phyloP scores from a whole-genome alignment of 257 asterid genomes.

The Nicotiana knightiana region DNA sequence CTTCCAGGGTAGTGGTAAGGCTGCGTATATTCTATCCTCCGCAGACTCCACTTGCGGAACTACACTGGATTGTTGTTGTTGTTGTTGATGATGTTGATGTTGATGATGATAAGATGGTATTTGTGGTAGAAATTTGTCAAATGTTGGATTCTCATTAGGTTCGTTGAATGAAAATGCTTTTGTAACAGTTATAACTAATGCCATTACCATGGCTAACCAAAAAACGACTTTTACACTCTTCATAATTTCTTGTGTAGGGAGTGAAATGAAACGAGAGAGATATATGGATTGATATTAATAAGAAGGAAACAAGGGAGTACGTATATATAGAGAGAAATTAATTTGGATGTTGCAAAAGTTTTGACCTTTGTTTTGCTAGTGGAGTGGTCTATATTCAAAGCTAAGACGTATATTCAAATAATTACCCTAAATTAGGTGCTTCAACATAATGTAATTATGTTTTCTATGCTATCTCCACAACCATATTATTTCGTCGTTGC shows the following conservation, averaged over 20 bases:
- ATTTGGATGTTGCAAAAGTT: not conserved
- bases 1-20: too few species aligned
- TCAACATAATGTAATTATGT: not conserved
- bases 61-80: too few species aligned
- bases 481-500: not conserved
- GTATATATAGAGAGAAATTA: conserved; percentile 3
- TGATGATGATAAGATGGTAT: conserved; percentile 3
- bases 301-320: not conserved
- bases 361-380: not conserved
- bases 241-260: conserved; percentile 12
- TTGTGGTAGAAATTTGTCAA: conserved; percentile 31
- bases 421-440: conserved; percentile 24
- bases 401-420: not conserved
- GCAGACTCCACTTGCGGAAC: too few species aligned
- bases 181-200: conserved; percentile 11
- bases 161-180: conserved; percentile 13
- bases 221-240: conserved; percentile 19
- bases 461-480: not conserved
- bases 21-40: too few species aligned
- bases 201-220: conserved; percentile 19
- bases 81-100: too few species aligned
- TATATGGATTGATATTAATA: not conserved
- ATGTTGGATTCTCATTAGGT: not conserved
- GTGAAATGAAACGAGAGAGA: not conserved
- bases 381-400: conserved; percentile 20